phyloP scores from a whole-genome alignment of 371 early-diverging fungal genomes.

The Mortierella sp. region DNA sequence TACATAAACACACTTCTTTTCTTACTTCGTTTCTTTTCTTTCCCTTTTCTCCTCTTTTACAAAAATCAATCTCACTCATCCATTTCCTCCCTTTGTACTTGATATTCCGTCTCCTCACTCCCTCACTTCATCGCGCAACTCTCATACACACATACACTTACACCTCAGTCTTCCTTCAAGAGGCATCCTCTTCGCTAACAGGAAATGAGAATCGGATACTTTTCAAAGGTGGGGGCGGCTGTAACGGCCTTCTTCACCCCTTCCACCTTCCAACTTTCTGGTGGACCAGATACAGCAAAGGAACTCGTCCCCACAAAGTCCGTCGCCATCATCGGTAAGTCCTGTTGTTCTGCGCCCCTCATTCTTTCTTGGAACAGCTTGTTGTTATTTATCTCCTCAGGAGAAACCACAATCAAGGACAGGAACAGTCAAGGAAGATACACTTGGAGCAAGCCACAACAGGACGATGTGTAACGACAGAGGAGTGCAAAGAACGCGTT shows the following conservation, averaged over 20 bases:
- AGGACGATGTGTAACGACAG: neutral
- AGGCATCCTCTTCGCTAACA: neutral
- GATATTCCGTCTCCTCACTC: neutral
- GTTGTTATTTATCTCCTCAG: neutral
- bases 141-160: neutral
- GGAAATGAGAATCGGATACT: constrained; percentile 45
- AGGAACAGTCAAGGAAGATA: neutral
- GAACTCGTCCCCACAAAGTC: constrained; percentile 44
- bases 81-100: neutral
- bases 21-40: neutral
- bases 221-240: constrained; percentile 45
- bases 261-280: constrained; percentile 20
- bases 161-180: neutral
- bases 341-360: neutral
- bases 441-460: neutral
- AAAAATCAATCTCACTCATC: neutral
- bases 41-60: constrained; percentile 3
- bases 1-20: neutral
- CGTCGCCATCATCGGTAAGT: constrained; percentile 62
- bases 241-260: constrained; percentile 44
- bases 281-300: constrained; percentile 3
- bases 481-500: neutral
- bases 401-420: no score
- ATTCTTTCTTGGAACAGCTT: neutral
- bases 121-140: neutral